A percentile compares a stretch with the other conserved stretches of the same genome.
Evolutionary conservation across 2,329 filamentous ascomycete genomes (phyloP).

Genomic region (Capronia epimyces): DNA sequence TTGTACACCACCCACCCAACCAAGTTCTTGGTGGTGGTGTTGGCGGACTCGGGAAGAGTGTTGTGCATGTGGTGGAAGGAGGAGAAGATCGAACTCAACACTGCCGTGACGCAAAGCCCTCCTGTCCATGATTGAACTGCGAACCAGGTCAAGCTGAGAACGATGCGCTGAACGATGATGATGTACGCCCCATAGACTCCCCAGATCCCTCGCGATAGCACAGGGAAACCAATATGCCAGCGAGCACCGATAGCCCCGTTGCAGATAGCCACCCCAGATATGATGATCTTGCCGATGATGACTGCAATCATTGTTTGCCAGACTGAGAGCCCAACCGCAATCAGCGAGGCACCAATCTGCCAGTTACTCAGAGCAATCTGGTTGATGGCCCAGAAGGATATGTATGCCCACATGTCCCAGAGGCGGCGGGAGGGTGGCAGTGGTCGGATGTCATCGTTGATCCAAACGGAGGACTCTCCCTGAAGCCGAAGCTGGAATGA

Average conservation of each 20-base stretch:
- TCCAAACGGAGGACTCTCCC: slow-evolving; percentile 27
- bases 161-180: slow-evolving; percentile 38
- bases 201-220: slow-evolving; percentile 54
- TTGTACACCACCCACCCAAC: slow-evolving; percentile 30
- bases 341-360: slow-evolving; percentile 34
- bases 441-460: slow-evolving; percentile 40
- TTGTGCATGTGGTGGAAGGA: slow-evolving; percentile 36
- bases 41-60: slow-evolving; percentile 32
- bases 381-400: slow-evolving; percentile 34
- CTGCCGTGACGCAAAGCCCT: slow-evolving; percentile 34
- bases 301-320: slow-evolving; percentile 72
- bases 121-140: slow-evolving; percentile 37
- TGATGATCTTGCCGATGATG: slow-evolving; percentile 35
- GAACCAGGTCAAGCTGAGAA: slow-evolving; percentile 36
- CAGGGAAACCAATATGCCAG: slow-evolving; percentile 39
- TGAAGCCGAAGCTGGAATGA: slow-evolving; percentile 4
- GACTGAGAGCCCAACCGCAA: slow-evolving; percentile 64
- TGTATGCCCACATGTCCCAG: slow-evolving; percentile 30
- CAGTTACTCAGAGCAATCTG: slow-evolving; percentile 35
- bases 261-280: slow-evolving; percentile 38
- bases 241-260: slow-evolving; percentile 43
- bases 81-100: slow-evolving; percentile 35
- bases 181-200: slow-evolving; percentile 35
- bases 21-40: slow-evolving; percentile 36
- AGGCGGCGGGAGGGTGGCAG: slow-evolving; percentile 37